Conservation (phyloP, 2,329 filamentous ascomycete species). For the Hymenoscyphus repandus region DNA sequence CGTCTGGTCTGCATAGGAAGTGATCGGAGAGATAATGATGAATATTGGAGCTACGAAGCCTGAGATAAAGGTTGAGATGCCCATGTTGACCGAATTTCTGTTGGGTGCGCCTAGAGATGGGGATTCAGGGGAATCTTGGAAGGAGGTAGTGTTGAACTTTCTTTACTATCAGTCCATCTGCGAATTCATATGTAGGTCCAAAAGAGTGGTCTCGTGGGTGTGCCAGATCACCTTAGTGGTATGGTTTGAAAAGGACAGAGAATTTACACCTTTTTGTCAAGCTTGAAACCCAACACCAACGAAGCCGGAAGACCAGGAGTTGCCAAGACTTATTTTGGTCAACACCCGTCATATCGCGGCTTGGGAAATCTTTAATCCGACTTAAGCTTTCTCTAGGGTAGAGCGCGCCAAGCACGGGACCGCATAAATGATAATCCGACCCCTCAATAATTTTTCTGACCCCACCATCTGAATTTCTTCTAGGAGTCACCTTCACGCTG, state of each 20-base stretch:
- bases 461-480: no score
- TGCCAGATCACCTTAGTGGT: background rate
- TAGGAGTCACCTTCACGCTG: background rate
- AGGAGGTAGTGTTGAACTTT: no score
- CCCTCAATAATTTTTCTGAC: background rate
- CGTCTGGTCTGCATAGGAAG: slow-evolving; percentile 63
- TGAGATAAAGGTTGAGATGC: slow-evolving; percentile 36
- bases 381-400: background rate
- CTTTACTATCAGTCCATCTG: no score
- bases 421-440: background rate
- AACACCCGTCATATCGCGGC: background rate
- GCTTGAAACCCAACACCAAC: background rate
- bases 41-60: slow-evolving; percentile 58
- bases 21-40: slow-evolving; percentile 56
- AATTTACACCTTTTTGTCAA: background rate
- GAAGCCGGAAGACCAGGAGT: background rate
- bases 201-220: background rate
- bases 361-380: background rate
- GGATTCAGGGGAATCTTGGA: background rate
- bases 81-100: slow-evolving; percentile 23
- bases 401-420: no score
- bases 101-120: background rate
- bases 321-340: background rate
- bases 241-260: background rate
- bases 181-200: background rate